Evolutionary conservation across 2,329 filamentous ascomycete genomes (phyloP), one percentile per base, ranked within the genome.

Genomic region (Sclerotinia spermophila): DNA sequence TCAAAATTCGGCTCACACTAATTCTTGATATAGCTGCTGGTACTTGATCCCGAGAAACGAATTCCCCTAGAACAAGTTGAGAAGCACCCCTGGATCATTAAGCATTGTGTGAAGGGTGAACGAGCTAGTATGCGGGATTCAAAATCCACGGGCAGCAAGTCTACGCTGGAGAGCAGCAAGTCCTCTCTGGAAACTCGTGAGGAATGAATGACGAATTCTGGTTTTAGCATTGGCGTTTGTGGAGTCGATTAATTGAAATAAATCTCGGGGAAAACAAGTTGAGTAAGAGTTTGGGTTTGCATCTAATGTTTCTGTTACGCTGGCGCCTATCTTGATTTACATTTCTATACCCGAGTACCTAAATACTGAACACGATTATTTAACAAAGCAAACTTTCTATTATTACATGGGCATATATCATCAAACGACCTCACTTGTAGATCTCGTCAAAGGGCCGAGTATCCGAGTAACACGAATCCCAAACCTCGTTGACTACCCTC

Each of bases 401-500:
- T 68, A 40, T 48, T 62, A 68, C 66, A 68, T 62, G 42, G 42
- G 24, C 38, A 38, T 68, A 51, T 64, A 21, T 44, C 27, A 51
- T 51, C 70, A 40, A 51, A 48, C 45, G 71, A 73, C 51, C 61
- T 83, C 80, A 95, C 80, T 93, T 90, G 81, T 97, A 99, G 68
- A 99, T 94, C 80, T 98, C 95, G 80, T 98, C 94, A 81, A 99
- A 99, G 2, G 96, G 96, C 78, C 96, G 86, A 5, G 95, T 98
- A 81, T 99, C 96, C 67, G 88, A 84, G 80, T 97, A 99, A 81
- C 96, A 99, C 77, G 94, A 97, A 76, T 97, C 94, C 93, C 95
- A 99, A n/a, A 99, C 96, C 81, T 97, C 91, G 81, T 98, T 96
- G 71, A 99, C 93, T 38, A 96, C 90, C 82, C 92, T 93, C 67